Conservation (phyloP, 2,329 filamentous ascomycete species). For the Diaporthe sp. region DNA sequence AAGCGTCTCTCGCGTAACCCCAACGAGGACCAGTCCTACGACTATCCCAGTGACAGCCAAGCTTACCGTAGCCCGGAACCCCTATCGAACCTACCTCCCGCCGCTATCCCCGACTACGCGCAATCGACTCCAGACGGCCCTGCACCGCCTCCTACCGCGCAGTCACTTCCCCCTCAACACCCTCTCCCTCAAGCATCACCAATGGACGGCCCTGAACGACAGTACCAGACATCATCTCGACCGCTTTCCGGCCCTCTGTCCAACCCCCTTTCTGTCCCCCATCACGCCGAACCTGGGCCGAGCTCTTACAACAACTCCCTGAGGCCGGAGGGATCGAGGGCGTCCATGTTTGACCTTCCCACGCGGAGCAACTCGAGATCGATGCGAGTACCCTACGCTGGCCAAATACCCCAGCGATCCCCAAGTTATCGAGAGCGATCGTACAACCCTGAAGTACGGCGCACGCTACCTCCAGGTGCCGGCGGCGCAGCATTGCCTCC, state of each 20-base stretch:
- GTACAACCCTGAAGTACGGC: conserved; percentile 71
- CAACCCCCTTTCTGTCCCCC: conserved; percentile 44
- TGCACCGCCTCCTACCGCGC: neutral
- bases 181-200: conserved; percentile 36
- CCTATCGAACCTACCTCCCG: conserved; percentile 8
- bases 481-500: conserved; percentile 74
- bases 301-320: conserved; percentile 49
- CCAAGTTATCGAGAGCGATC: conserved; percentile 75
- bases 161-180: conserved; percentile 17
- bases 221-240: conserved; percentile 43
- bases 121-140: conserved; percentile 41
- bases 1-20: conserved; percentile 39
- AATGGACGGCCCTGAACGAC: conserved; percentile 37
- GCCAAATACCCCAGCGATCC: conserved; percentile 75
- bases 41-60: conserved; percentile 14
- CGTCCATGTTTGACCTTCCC: conserved; percentile 67
- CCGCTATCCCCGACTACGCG: conserved; percentile 37
- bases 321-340: conserved; percentile 69
- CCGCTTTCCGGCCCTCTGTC: conserved; percentile 50
- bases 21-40: conserved; percentile 29
- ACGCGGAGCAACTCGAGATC: conserved; percentile 74
- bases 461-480: conserved; percentile 56
- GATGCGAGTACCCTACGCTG: conserved; percentile 58
- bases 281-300: conserved; percentile 52
- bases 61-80: conserved; percentile 22